Evolutionary conservation across 495 filamentous ascomycete species (phyloP).

Genomic region (Xylaria curta): DNA sequence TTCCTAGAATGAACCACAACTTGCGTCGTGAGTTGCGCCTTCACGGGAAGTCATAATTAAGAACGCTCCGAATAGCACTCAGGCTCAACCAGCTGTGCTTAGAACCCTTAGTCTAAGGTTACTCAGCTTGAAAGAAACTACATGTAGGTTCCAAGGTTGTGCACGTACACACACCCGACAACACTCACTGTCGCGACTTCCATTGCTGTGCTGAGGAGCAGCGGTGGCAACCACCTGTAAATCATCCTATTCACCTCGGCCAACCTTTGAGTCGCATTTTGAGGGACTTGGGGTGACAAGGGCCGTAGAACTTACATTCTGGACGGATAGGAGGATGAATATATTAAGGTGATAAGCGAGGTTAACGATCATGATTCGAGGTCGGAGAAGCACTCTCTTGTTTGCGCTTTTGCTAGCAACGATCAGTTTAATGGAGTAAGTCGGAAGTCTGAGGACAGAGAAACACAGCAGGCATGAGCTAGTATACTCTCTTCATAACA

Average conservation of each 20-base stretch:
- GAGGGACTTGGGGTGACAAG: neutral
- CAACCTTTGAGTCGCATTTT: neutral
- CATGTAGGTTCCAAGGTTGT: too few relatives aligned
- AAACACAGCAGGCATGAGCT: neutral
- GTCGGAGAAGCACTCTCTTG: neutral
- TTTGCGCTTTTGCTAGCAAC: neutral
- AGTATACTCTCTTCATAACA: neutral
- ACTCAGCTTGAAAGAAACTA: too few relatives aligned
- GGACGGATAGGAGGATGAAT: neutral
- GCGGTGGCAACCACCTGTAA: neutral
- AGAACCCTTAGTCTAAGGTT: too few relatives aligned
- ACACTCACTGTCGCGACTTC: too few relatives aligned
- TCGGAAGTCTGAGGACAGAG: neutral
- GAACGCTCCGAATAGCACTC: too few relatives aligned
- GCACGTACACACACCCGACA: too few relatives aligned
- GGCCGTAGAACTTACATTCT: neutral
- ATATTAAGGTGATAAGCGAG: neutral
- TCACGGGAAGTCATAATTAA: too few relatives aligned
- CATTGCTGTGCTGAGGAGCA: too few relatives aligned
- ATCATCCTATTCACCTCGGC: neutral
- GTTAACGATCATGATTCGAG: neutral
- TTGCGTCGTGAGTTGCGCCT: too few relatives aligned
- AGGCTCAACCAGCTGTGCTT: too few relatives aligned
- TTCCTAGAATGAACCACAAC: too few relatives aligned
- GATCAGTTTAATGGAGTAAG: neutral